A percentile compares a stretch with the other conserved stretches of the same genome.
phyloP scores from a whole-genome alignment of 768 basidiomycete species.

The Mrakia hoshinonis region DNA sequence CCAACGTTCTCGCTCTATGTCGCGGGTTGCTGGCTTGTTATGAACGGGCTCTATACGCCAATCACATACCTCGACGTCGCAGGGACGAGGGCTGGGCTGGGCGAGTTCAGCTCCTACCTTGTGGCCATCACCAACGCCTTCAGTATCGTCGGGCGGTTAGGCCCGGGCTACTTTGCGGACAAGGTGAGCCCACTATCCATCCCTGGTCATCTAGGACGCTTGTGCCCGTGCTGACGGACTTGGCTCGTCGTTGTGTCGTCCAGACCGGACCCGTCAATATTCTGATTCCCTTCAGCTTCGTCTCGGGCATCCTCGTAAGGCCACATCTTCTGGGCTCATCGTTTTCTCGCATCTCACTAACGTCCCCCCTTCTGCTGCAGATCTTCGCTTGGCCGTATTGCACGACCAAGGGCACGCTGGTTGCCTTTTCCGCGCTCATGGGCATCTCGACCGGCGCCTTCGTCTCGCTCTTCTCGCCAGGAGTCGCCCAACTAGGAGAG shows the following conservation, averaged over 20 bases:
- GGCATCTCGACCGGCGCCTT: constrained; percentile 25
- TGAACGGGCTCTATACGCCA: constrained; percentile 25
- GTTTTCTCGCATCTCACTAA: too few relatives aligned
- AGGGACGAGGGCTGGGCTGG: not conserved
- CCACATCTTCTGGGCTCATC: too few relatives aligned
- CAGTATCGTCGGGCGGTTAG: constrained; percentile 20
- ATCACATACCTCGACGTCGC: constrained; percentile 17
- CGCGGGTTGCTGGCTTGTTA: constrained; percentile 19
- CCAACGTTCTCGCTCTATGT: constrained; percentile 20
- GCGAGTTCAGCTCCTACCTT: constrained; percentile 16
- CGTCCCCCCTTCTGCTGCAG: not conserved
- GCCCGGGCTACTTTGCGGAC: constrained; percentile 21
- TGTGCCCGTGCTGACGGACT: not conserved
- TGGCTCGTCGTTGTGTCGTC: not conserved
- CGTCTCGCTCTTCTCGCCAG: constrained; percentile 23
- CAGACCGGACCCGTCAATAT: constrained; percentile 23
- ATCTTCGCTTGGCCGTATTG: constrained; percentile 28
- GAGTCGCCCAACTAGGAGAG: constrained; percentile 29
- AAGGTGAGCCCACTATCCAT: not conserved
- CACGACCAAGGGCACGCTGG: constrained; percentile 1
- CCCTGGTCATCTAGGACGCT: not conserved
- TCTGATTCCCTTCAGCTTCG: constrained; percentile 4
- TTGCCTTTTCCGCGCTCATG: constrained; percentile 11
- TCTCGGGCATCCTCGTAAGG: constrained; percentile 23
- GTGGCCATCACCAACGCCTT: constrained; percentile 27